Conservation (phyloP, 306 rosid species). For the Malus sylvestris region DNA sequence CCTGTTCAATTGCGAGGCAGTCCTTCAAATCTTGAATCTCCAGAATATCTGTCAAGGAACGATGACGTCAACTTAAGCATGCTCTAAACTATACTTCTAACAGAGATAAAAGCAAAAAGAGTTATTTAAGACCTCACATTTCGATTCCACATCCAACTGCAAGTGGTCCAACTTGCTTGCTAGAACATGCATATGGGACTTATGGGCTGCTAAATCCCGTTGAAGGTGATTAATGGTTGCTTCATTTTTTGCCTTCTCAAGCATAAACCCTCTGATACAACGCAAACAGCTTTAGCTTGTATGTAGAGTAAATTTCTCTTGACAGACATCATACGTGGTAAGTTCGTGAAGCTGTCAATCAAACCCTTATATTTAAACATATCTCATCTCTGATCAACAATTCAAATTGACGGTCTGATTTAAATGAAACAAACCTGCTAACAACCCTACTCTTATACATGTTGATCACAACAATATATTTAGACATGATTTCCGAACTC, state of each 20-base stretch:
- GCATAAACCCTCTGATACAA: conserved; percentile 38
- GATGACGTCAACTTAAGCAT: not conserved
- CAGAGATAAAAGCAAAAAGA: not conserved
- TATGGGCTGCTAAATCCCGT: conserved; percentile 51
- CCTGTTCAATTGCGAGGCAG: conserved; percentile 62
- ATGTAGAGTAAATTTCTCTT: not conserved
- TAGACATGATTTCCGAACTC: not conserved
- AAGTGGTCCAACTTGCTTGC: conserved; percentile 49
- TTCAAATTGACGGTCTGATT: not conserved
- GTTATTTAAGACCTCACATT: conserved; percentile 42
- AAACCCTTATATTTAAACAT: not conserved
- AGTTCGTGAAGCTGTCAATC: not conserved
- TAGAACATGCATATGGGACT: conserved; percentile 46
- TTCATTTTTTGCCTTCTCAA: conserved; percentile 41
- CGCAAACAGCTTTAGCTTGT: conserved; percentile 5
- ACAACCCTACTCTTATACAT: not conserved
- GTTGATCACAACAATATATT: not conserved
- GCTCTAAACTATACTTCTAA: not conserved
- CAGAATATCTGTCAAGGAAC: conserved; percentile 33
- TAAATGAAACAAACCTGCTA: not conserved
- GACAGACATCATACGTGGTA: not conserved
- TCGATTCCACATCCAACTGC: conserved; percentile 53
- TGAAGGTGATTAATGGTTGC: conserved; percentile 44
- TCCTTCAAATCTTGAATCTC: conserved; percentile 73
- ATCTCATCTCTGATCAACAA: not conserved